Evolutionary conservation across 768 basidiomycete genomes (phyloP).

Genomic region (Leccinum subgranulosum): DNA sequence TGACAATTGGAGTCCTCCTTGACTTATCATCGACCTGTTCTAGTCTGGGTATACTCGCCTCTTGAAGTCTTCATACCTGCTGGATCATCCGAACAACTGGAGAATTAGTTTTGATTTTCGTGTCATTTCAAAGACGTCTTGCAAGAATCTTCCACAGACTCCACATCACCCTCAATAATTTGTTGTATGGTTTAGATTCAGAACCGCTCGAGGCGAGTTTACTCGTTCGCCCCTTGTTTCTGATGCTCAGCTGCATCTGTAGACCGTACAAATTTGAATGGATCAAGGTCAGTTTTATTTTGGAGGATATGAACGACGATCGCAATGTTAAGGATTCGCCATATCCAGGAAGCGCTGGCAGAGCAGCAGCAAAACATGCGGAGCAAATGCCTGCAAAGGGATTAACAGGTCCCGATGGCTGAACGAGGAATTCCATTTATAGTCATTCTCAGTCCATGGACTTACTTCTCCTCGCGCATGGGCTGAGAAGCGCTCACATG

Average conservation of each 20-base stretch:
- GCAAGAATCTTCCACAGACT: background rate
- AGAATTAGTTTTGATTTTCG: background rate
- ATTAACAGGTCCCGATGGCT: background rate
- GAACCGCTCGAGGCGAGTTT: background rate
- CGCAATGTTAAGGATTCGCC: background rate
- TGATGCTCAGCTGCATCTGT: background rate
- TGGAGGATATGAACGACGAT: background rate
- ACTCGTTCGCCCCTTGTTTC: background rate
- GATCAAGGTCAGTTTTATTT: background rate
- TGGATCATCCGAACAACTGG: background rate
- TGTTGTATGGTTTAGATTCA: background rate
- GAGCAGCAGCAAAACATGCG: background rate
- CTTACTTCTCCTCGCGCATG: background rate
- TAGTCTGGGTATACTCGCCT: no score
- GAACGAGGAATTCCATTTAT: background rate
- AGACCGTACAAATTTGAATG: background rate
- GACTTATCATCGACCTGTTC: no score
- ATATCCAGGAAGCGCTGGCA: background rate
- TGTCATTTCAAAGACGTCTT: background rate
- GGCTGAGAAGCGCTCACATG: background rate
- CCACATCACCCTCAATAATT: background rate
- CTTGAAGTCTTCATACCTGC: no score
- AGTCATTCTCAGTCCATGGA: background rate
- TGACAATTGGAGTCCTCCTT: background rate
- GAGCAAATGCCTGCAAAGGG: background rate